A percentile compares a stretch with the other conserved stretches of the same genome.
Conservation (phyloP, 2,329 filamentous ascomycete species). For the Paradendryphiella salina region DNA sequence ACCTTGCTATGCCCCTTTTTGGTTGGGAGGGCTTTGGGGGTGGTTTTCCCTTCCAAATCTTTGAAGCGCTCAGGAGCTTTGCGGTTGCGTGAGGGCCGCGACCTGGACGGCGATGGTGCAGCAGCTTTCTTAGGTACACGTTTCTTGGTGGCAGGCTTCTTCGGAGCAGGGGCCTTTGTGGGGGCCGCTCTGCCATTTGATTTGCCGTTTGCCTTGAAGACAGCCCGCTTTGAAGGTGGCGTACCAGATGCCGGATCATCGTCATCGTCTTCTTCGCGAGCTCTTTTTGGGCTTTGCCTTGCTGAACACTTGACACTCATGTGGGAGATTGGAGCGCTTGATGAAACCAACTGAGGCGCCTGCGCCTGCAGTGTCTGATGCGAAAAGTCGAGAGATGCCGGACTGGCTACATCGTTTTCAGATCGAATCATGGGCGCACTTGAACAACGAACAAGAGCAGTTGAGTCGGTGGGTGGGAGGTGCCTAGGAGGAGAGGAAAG, state of each 20-base stretch:
- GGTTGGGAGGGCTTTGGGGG: slow-evolving; percentile 8
- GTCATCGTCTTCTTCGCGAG: slow-evolving; percentile 7
- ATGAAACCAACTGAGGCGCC: background rate
- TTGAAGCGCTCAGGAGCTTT: slow-evolving; percentile 35
- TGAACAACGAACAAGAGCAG: background rate
- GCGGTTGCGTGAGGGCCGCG: slow-evolving; percentile 32
- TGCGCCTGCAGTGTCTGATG: background rate
- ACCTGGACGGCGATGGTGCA: slow-evolving; percentile 14
- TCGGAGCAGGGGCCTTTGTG: slow-evolving; percentile 3
- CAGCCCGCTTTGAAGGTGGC: slow-evolving; percentile 12
- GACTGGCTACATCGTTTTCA: background rate
- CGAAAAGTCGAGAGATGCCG: background rate
- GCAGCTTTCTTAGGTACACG: slow-evolving; percentile 8
- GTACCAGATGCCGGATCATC: background rate
- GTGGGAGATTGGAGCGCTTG: background rate
- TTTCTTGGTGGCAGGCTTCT: slow-evolving; percentile 12
- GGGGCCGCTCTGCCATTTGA: background rate
- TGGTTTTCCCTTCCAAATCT: slow-evolving; percentile 13
- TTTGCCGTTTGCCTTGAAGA: slow-evolving; percentile 1
- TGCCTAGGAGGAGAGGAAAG: slow-evolving; percentile 15
- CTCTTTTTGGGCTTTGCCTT: slow-evolving; percentile 13
- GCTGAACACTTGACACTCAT: background rate
- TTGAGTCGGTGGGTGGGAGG: background rate
- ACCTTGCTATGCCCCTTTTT: slow-evolving; percentile 25
- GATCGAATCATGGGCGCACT: background rate